Evolutionary conservation across 2,329 filamentous ascomycete species (phyloP).

Genomic region (Venturia aucupariae): DNA sequence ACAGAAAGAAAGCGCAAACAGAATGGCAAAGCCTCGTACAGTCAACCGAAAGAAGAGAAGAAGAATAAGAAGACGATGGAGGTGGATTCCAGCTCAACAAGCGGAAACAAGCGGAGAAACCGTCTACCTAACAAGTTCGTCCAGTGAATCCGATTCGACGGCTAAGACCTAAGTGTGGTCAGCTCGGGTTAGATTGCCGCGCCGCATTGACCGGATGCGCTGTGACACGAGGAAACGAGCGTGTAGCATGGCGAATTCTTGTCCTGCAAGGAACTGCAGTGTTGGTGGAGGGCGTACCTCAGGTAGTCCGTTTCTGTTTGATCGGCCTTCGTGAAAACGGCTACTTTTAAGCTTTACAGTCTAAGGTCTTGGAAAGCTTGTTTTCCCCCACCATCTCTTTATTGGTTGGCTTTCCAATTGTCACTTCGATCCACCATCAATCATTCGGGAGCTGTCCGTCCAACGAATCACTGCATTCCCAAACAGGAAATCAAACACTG

Average conservation of each 20-base stretch:
- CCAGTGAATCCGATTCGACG: not conserved
- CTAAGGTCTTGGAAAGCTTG: not conserved
- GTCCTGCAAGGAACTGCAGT: not conserved
- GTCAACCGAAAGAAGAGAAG: not conserved
- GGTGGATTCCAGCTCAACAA: not conserved
- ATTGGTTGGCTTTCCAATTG: not conserved
- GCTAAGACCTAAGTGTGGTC: not conserved
- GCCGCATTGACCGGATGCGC: not conserved
- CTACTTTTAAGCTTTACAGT: not conserved
- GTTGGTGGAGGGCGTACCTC: not conserved
- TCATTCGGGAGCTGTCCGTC: not conserved
- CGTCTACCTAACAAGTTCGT: not conserved
- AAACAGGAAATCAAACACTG: not conserved
- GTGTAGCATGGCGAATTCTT: not conserved
- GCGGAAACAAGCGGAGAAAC: not conserved
- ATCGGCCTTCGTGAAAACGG: not conserved
- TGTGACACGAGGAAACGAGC: not conserved
- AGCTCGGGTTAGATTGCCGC: not conserved
- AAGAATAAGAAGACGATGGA: not conserved
- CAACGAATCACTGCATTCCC: not conserved
- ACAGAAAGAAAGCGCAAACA: not conserved
- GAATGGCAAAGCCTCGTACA: not conserved
- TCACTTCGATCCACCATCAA: no score
- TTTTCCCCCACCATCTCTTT: not conserved
- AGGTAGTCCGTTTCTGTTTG: not conserved